Evolutionary conservation across 2,329 filamentous ascomycete species (phyloP).

Genomic region (Zasmidium citrigriseum): DNA sequence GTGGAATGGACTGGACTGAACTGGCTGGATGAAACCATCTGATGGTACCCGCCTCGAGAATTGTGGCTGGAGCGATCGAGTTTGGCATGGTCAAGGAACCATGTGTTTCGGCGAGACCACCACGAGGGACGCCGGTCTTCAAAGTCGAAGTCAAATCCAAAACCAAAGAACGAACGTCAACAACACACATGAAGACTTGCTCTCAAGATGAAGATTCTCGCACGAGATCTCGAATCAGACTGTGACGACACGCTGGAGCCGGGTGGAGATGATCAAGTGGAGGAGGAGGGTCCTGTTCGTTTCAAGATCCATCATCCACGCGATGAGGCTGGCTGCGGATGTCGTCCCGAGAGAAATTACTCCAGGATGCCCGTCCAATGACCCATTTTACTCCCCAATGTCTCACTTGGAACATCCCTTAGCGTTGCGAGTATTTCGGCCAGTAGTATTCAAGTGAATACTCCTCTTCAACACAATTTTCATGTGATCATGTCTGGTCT

Average conservation of each 20-base stretch:
- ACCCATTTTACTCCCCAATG: background rate
- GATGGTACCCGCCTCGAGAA: no score
- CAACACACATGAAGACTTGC: no score
- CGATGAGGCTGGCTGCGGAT: background rate
- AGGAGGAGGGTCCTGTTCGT: background rate
- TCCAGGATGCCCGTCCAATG: background rate
- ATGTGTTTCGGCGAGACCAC: no score
- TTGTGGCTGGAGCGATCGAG: no score
- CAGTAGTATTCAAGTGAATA: background rate
- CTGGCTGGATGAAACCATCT: no score
- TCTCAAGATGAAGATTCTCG: no score
- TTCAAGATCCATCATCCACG: background rate
- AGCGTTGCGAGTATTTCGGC: background rate
- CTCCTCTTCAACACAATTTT: background rate
- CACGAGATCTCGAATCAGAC: no score
- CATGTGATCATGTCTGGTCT: background rate
- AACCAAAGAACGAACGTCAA: no score
- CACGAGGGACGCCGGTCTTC: no score
- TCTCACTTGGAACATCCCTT: background rate
- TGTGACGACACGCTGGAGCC: background rate
- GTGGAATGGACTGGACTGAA: no score
- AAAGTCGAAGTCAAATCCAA: no score
- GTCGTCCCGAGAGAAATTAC: background rate
- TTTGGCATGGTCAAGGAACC: no score
- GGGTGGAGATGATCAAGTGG: background rate